Conservation (phyloP, 2,329 filamentous ascomycete species). For the Zymoseptoria pseudotritici region DNA sequence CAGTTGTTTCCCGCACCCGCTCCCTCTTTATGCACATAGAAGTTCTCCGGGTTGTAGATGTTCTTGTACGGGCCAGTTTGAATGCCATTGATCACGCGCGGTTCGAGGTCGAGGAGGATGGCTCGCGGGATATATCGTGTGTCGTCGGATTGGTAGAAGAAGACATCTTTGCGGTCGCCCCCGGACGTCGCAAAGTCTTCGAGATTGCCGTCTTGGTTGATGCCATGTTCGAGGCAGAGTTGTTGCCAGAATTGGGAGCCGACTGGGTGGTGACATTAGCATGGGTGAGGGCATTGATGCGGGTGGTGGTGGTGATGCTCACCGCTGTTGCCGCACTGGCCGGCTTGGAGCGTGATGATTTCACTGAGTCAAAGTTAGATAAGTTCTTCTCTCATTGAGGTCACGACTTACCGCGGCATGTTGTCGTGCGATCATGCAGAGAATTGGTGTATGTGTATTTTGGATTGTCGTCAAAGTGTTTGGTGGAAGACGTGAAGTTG, state of each 20-base stretch:
- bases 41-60: conserved; percentile 99
- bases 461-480: background rate
- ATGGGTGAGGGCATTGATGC: background rate
- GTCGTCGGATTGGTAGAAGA: conserved; percentile 98
- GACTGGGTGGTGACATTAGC: conserved; percentile 47
- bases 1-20: conserved; percentile 96
- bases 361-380: conserved; percentile 53
- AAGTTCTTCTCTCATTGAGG: background rate
- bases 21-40: conserved; percentile 91
- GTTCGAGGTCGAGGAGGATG: conserved; percentile 91
- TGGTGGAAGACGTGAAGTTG: background rate
- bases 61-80: conserved; percentile 93
- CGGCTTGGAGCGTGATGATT: conserved; percentile 98
- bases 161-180: conserved; percentile 96
- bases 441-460: background rate
- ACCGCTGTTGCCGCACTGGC: conserved; percentile 99
- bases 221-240: conserved; percentile 94
- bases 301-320: conserved; percentile 38
- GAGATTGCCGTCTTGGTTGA: conserved; percentile 92
- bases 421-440: background rate
- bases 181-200: conserved; percentile 97
- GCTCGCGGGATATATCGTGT: conserved; percentile 96
- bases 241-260: conserved; percentile 99
- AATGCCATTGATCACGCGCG: conserved; percentile 85
- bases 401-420: conserved; percentile 10